Conservation (phyloP, 2,329 filamentous ascomycete genomes). For the Exophiala calicioides region DNA sequence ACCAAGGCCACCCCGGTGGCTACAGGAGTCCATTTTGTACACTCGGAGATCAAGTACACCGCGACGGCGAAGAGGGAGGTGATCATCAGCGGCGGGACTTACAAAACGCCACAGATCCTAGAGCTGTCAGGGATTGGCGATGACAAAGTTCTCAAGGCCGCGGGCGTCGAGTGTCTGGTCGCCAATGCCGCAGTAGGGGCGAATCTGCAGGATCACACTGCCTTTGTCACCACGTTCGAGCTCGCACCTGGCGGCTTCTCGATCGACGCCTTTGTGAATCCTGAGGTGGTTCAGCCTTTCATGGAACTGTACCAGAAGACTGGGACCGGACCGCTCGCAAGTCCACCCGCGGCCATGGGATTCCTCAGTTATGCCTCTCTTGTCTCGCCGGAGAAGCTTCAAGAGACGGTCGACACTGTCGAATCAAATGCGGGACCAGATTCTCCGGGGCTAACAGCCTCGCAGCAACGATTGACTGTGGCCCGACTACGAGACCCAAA, state of each 20-base stretch:
- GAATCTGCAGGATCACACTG: conserved; percentile 61
- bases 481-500: conserved; percentile 5
- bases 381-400: conserved; percentile 6
- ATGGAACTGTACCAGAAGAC: conserved; percentile 10
- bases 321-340: conserved; percentile 7
- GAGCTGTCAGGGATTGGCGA: conserved; percentile 67
- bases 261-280: conserved; percentile 7
- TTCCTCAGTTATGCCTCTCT: conserved; percentile 10
- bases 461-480: conserved; percentile 3
- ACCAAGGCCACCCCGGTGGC: no score
- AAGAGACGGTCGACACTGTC: conserved; percentile 5
- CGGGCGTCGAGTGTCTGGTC: conserved; percentile 55
- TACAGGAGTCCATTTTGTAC: no score
- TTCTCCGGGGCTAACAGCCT: background rate
- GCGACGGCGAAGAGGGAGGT: no score
- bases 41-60: no score
- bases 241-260: conserved; percentile 12
- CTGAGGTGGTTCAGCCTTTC: conserved; percentile 7
- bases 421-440: background rate
- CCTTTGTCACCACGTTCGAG: conserved; percentile 16
- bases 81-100: conserved; percentile 56
- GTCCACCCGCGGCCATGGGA: conserved; percentile 10
- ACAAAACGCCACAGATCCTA: conserved; percentile 65
- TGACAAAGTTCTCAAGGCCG: conserved; percentile 51
- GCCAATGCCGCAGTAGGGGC: conserved; percentile 64